phyloP scores from a whole-genome alignment of 345 rosid species.

The Excoecaria agallocha region DNA sequence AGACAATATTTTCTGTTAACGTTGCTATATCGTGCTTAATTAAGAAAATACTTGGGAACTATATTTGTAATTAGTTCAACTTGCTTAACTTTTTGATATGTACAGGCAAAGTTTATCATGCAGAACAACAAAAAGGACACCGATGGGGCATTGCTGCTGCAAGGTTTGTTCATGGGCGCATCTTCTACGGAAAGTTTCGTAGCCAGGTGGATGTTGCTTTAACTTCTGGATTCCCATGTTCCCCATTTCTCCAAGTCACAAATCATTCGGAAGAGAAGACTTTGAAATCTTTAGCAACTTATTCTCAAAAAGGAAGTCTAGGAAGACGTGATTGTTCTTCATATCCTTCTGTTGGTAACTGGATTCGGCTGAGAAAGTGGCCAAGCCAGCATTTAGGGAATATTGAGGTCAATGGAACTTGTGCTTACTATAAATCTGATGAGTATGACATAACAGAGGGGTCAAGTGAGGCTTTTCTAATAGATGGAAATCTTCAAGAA shows the following conservation, averaged over 20 bases:
- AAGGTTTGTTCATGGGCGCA: slow-evolving; percentile 28
- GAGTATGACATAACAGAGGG: slow-evolving; percentile 61
- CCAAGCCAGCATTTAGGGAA: background rate
- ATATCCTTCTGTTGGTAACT: background rate
- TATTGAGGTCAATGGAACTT: slow-evolving; percentile 7
- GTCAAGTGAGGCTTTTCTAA: slow-evolving; percentile 52
- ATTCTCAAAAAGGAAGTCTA: slow-evolving; percentile 13
- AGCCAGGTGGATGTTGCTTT: slow-evolving; percentile 28
- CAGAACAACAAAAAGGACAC: slow-evolving; percentile 26
- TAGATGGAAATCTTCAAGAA: slow-evolving; percentile 45
- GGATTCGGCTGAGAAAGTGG: slow-evolving; percentile 8
- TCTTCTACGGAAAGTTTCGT: slow-evolving; percentile 25
- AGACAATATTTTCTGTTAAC: background rate
- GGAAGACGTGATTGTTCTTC: slow-evolving; percentile 14
- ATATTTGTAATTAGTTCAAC: background rate
- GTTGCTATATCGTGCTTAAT: background rate
- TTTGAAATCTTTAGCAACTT: slow-evolving; percentile 6
- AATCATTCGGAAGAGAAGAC: slow-evolving; percentile 25
- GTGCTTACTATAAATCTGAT: slow-evolving; percentile 77
- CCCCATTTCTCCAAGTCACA: slow-evolving; percentile 17
- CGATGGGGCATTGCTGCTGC: slow-evolving; percentile 24
- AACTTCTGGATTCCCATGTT: slow-evolving; percentile 24
- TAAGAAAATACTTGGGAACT: background rate
- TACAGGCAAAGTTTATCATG: slow-evolving; percentile 45
- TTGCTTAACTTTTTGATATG: slow-evolving; percentile 10